Evolutionary conservation across 164 flowering plant genomes (phyloP).

Genomic region (Euptelea pleiosperma): DNA sequence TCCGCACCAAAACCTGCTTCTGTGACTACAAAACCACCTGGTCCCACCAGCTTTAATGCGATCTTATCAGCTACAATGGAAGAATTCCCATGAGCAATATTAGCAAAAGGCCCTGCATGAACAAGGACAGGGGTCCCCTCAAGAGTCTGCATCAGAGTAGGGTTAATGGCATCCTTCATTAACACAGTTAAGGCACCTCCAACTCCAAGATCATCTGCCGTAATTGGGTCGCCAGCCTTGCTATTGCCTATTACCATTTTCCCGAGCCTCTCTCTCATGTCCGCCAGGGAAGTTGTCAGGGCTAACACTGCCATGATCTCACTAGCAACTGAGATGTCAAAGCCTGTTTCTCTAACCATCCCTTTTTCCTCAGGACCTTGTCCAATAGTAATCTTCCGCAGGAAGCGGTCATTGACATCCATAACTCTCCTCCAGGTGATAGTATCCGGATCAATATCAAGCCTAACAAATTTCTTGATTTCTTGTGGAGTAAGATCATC

Average conservation of each 20-base stretch:
- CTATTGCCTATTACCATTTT: slow-evolving; percentile 96
- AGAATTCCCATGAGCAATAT: slow-evolving; percentile 99
- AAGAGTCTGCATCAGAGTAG: slow-evolving; percentile 97
- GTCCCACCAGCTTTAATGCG: slow-evolving; percentile 87
- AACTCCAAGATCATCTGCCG: slow-evolving; percentile 97
- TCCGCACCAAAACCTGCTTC: slow-evolving; percentile 99
- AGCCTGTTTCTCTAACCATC: slow-evolving; percentile 94
- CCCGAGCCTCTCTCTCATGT: slow-evolving; percentile 97
- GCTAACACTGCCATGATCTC: slow-evolving; percentile 99
- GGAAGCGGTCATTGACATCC: slow-evolving; percentile 95
- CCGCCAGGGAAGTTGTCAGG: slow-evolving; percentile 85
- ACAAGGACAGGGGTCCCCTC: slow-evolving; percentile 99
- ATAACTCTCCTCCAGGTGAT: slow-evolving; percentile 96
- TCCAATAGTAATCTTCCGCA: slow-evolving; percentile 85
- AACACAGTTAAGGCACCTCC: slow-evolving; percentile 96
- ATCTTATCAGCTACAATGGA: slow-evolving; percentile 95
- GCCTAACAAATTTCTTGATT: slow-evolving; percentile 78
- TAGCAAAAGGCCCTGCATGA: slow-evolving; percentile 99
- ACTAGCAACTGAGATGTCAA: slow-evolving; percentile 99
- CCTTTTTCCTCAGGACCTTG: slow-evolving; percentile 99
- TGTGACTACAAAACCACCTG: slow-evolving; percentile 96
- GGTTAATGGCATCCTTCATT: slow-evolving; percentile 98
- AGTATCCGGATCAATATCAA: slow-evolving; percentile 86
- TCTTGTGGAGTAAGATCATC: slow-evolving; percentile 87
- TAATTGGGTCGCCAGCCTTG: slow-evolving; percentile 86